These are phyloP conservation scores for Fusarium tanahbumbuense DNA, from an alignment of 2,329 filamentous ascomycete species.

Conservation along the genomic window DNA sequence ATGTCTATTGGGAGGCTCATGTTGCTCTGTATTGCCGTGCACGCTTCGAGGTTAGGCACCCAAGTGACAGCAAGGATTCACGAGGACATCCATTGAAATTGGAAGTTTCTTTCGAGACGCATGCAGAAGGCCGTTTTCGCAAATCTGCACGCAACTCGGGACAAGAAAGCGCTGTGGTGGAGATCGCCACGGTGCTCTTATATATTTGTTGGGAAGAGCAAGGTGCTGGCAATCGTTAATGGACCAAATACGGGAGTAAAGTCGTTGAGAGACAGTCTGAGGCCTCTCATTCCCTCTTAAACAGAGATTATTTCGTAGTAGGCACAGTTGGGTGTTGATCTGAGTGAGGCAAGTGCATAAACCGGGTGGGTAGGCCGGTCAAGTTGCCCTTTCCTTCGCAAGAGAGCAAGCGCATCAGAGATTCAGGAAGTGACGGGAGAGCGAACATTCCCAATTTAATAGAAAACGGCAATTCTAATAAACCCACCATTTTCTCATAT, in stretches of 20 bases:
- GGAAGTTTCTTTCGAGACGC: neutral
- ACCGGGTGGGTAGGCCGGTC: neutral
- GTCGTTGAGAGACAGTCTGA: neutral
- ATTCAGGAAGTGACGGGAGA: neutral
- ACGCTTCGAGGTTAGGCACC: neutral
- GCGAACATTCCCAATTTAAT: conserved; percentile 29
- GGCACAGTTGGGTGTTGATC: neutral
- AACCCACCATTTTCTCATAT: conserved; percentile 24
- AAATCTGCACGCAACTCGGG: conserved; percentile 17
- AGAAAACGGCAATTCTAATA: neutral
- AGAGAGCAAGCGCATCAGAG: neutral
- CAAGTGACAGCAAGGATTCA: conserved; percentile 9
- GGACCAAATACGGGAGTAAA: neutral
- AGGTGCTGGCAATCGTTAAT: neutral
- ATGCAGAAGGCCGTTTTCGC: conserved; percentile 29
- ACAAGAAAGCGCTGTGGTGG: conserved; percentile 19
- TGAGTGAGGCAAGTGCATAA: conserved; percentile 2
- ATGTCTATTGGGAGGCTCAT: conserved; percentile 1
- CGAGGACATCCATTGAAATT: conserved; percentile 4
- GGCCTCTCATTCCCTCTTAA: neutral
- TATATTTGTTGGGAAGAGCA: conserved; percentile 10
- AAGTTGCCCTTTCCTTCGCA: neutral
- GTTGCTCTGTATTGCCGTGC: neutral
- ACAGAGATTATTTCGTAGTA: neutral
- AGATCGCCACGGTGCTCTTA: conserved; percentile 14